Base-by-base conservation (phyloP, 164 flowering plant genomes). In the Dillenia turbinata region DNA sequence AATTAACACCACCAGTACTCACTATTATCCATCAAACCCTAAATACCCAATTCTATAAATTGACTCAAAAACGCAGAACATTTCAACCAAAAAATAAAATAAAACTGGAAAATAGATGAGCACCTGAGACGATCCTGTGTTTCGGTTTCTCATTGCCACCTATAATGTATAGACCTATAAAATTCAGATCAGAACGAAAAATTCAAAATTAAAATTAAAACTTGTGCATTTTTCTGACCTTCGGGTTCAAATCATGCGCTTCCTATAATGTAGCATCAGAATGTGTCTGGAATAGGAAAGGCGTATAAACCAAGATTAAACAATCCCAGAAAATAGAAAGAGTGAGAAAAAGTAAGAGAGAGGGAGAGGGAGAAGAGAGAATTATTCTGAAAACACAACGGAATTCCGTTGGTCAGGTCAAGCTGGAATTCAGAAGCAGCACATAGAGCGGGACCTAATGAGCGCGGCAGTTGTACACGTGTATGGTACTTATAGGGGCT, bases 101-200 rank as follows among this genome's bases (percentile, higher is more conserved):
- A 51, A 43, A 48, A 24, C 9, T 3, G 12, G 5, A 59, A 48
- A 24, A 48, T 14, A 14, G 4, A 33, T 33, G 44, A 49, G 7
- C 17, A 63, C 73, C 68, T 66, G 73, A 56, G 71, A 52, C 48
- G 69, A 53, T 45, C 70, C 77, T 6, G 56, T 43, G 54, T 49
- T 63, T 26, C 67, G 67, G n/a, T 9, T 62, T 43, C 61, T 44
- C 77, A 74, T 65, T n/a, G n/a, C n/a, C n/a, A n/a, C n/a, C n/a
- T n/a, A n/a, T n/a, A n/a, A n/a, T n/a, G n/a, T n/a, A n/a, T n/a
- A n/a, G n/a, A n/a, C n/a, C n/a, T n/a, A n/a, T n/a, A n/a, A n/a
- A n/a, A 40, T 10, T n/a, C 40, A 50, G n/a, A 68, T 49, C 45
- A 43, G 45, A n/a, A 45, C 52, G 15, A 44, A 51, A 47, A 43